A percentile compares a stretch with the other conserved stretches of the same genome.
Conservation (phyloP, 306 rosid species). For the Glycine soja region DNA sequence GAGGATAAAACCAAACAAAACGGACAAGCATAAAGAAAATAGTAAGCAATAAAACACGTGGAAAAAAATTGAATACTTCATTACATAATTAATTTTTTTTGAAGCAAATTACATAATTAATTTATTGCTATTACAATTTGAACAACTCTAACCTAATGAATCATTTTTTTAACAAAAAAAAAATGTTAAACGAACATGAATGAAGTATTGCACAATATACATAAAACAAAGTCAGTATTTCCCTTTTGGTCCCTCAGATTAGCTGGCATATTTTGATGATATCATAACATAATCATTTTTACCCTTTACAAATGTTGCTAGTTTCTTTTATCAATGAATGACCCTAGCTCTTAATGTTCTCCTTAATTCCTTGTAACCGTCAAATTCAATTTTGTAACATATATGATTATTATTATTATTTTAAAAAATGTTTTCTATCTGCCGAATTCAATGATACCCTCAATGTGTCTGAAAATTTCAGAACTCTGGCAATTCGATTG, state of each 20-base stretch:
- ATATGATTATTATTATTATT: background rate
- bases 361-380: constrained; percentile 17
- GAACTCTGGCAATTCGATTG: constrained; percentile 59
- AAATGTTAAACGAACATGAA: constrained; percentile 5
- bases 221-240: background rate
- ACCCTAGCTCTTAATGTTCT: background rate
- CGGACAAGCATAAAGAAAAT: background rate
- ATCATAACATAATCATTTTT: background rate
- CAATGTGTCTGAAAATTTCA: constrained; percentile 33
- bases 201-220: constrained; percentile 18
- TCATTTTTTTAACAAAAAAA: background rate
- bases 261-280: constrained; percentile 1
- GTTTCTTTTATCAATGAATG: constrained; percentile 25
- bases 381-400: background rate
- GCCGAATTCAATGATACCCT: constrained; percentile 13
- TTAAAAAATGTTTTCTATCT: background rate
- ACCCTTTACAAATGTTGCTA: background rate
- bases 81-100: background rate
- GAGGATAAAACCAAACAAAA: background rate
- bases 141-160: constrained; percentile 32
- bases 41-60: background rate
- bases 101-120: too few relatives aligned
- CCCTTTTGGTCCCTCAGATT: background rate
- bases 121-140: constrained; percentile 27
- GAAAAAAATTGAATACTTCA: constrained; percentile 18